Percentiles rank a stretch among this genome's conserved stretches.
Evolutionary conservation across 129 eudicot species (phyloP).

Genomic region (Logfia minima): DNA sequence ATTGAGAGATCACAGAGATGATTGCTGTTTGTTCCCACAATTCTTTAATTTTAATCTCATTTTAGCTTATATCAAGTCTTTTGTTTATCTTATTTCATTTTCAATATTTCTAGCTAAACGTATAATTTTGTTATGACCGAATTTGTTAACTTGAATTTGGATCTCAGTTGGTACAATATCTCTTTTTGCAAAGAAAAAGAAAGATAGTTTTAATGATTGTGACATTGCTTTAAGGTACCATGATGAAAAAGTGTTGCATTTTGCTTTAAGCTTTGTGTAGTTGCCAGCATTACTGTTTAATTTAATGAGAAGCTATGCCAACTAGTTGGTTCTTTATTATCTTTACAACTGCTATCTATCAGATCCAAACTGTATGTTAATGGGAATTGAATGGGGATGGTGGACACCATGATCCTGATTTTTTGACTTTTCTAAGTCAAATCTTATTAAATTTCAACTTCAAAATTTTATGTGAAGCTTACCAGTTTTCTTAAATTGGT

Average conservation of each 20-base stretch:
- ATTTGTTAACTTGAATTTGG: background rate
- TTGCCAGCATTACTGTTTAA: background rate
- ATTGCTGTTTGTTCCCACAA: slow-evolving; percentile 26
- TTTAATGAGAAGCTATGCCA: slow-evolving; percentile 17
- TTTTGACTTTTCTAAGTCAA: slow-evolving; percentile 21
- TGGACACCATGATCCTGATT: slow-evolving; percentile 15
- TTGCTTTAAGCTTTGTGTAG: slow-evolving; percentile 39
- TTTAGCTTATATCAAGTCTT: slow-evolving; percentile 5
- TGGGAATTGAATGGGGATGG: slow-evolving; percentile 6
- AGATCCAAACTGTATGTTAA: slow-evolving; percentile 10
- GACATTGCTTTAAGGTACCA: slow-evolving; percentile 29
- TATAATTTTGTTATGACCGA: background rate
- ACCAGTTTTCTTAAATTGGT: background rate
- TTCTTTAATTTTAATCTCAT: slow-evolving; percentile 37
- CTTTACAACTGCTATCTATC: slow-evolving; percentile 32
- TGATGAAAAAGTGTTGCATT: slow-evolving; percentile 28
- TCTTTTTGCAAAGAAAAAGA: background rate
- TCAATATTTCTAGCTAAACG: background rate
- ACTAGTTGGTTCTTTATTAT: background rate
- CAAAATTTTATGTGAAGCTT: background rate
- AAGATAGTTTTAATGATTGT: slow-evolving; percentile 19
- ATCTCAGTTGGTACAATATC: background rate
- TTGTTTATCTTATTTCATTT: background rate
- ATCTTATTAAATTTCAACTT: background rate
- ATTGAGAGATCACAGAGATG: slow-evolving; percentile 26